A percentile compares a stretch with the other conserved stretches of the same genome.
phyloP scores from a whole-genome alignment of 768 basidiomycete genomes.

The Macrolepiota dolichaula region DNA sequence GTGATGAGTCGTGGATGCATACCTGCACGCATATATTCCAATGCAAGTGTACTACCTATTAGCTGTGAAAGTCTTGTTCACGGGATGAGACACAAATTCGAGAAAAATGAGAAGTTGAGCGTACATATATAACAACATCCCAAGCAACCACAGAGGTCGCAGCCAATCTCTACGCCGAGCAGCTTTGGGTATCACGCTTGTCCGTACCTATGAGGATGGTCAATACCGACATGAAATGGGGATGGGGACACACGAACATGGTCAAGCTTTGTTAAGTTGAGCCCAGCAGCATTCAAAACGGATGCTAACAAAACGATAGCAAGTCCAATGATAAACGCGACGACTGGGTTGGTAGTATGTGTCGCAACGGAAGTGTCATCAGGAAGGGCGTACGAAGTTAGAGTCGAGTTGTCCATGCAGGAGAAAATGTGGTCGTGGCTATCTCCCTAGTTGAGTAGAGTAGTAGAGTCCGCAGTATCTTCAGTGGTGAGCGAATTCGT shows the following conservation, averaged over 20 bases:
- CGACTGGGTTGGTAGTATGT: constrained; percentile 45
- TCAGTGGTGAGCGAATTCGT: not conserved
- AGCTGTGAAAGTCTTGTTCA: constrained; percentile 71
- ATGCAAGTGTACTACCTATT: constrained; percentile 82
- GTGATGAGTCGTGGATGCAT: constrained; percentile 16
- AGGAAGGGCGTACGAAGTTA: constrained; percentile 9
- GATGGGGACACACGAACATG: constrained; percentile 51
- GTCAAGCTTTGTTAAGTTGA: constrained; percentile 93
- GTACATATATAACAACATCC: constrained; percentile 93
- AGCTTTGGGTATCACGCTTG: constrained; percentile 71
- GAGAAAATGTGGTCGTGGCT: not conserved
- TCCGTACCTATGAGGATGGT: constrained; percentile 50
- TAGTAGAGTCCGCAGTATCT: not conserved
- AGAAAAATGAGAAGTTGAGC: constrained; percentile 20
- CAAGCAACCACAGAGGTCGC: constrained; percentile 85
- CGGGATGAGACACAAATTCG: not conserved
- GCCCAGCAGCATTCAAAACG: constrained; percentile 86
- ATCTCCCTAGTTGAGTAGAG: not conserved
- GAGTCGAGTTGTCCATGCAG: constrained; percentile 9
- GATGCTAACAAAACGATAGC: constrained; percentile 81
- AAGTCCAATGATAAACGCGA: constrained; percentile 82
- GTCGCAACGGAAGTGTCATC: constrained; percentile 19
- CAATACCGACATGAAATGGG: not conserved
- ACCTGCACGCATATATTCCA: constrained; percentile 88
- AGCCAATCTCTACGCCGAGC: constrained; percentile 74